Percentiles rank a stretch among this genome's conserved stretches.
Evolutionary conservation across 768 basidiomycete species (phyloP).

Genomic region (Dacryopinax primogenitus): DNA sequence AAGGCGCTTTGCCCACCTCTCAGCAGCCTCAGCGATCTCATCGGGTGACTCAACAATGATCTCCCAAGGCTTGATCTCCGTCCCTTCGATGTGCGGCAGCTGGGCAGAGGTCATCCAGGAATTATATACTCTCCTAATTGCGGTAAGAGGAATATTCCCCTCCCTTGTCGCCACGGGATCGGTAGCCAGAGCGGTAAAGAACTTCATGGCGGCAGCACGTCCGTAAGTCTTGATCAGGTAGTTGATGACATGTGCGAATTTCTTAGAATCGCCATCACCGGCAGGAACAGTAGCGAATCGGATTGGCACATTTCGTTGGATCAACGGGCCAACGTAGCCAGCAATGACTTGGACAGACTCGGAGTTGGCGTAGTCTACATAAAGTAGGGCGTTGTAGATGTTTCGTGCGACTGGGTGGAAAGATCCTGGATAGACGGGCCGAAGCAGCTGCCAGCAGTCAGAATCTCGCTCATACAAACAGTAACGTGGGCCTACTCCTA

Average conservation of each 20-base stretch:
- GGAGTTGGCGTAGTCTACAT: slow-evolving; percentile 62
- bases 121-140: neutral
- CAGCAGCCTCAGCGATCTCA: neutral
- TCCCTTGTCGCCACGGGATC: neutral
- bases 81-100: slow-evolving; percentile 25
- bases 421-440: slow-evolving; percentile 66
- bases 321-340: slow-evolving; percentile 51
- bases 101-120: neutral
- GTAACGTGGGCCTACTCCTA: slow-evolving; percentile 40
- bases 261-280: slow-evolving; percentile 33
- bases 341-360: slow-evolving; percentile 49
- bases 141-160: neutral
- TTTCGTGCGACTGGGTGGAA: slow-evolving; percentile 65
- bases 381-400: slow-evolving; percentile 68
- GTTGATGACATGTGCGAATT: slow-evolving; percentile 62
- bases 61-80: slow-evolving; percentile 33
- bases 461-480: too few species aligned
- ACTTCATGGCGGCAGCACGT: slow-evolving; percentile 45
- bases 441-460: slow-evolving; percentile 43
- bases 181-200: slow-evolving; percentile 40
- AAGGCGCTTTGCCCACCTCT: slow-evolving; percentile 19
- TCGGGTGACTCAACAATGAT: slow-evolving; percentile 32
- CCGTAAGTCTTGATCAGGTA: slow-evolving; percentile 54
- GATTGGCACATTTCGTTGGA: slow-evolving; percentile 60
- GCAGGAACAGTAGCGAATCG: slow-evolving; percentile 60